These are phyloP conservation scores for Circinella umbellata DNA, from an alignment of 371 early-diverging fungal species.

Conservation along the genomic window DNA sequence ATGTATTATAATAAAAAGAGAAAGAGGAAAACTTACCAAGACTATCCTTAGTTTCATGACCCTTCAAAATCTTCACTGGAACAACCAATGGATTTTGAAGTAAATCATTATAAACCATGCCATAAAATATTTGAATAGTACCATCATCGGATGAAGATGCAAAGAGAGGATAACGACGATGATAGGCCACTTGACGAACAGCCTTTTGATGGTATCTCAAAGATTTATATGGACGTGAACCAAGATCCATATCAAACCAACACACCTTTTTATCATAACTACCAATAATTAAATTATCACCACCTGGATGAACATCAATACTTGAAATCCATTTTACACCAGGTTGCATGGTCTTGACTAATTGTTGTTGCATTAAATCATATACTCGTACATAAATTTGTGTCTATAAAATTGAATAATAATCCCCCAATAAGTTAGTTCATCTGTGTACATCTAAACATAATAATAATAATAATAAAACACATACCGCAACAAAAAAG, in stretches of 20 bases:
- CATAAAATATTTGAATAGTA: constrained; percentile 93
- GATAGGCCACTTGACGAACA: constrained; percentile 87
- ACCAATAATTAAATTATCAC: constrained; percentile 94
- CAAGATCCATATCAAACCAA: constrained; percentile 97
- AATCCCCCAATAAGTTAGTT: no score
- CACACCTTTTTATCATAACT: constrained; percentile 91
- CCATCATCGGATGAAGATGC: constrained; percentile 95
- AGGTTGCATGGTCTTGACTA: constrained; percentile 80
- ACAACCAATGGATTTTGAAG: constrained; percentile 96
- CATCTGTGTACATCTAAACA: no score
- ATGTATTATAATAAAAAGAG: neutral
- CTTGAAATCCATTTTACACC: constrained; percentile 94
- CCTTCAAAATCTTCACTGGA: constrained; percentile 93
- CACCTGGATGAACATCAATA: constrained; percentile 91
- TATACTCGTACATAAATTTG: constrained; percentile 93
- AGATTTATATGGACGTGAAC: constrained; percentile 90
- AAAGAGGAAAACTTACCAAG: constrained; percentile 58
- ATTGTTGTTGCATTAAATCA: constrained; percentile 87
- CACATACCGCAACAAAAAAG: constrained; percentile 87
- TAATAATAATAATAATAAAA: no score
- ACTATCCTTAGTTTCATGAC: constrained; percentile 74
- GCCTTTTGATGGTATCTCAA: constrained; percentile 89
- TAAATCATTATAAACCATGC: constrained; percentile 94
- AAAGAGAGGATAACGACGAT: constrained; percentile 91
- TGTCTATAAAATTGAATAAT: constrained; percentile 54